Evolutionary conservation across 495 filamentous ascomycete species (phyloP), one percentile per base, ranked within the genome.

Genomic region (Collariella sp.): DNA sequence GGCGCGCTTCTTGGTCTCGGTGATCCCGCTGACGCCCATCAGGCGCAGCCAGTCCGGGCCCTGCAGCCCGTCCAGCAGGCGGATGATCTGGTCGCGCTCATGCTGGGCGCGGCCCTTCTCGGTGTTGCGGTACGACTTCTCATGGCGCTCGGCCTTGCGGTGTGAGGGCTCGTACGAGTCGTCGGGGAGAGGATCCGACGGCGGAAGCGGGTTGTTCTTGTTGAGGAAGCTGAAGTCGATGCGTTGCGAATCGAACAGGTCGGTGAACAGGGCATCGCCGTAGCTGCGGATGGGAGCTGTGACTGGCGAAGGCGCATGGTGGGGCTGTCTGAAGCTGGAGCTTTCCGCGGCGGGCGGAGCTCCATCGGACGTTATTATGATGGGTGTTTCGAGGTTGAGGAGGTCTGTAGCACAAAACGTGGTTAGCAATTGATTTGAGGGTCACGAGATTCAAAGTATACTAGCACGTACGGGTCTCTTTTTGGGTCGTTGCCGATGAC

Each of bases 41-140:
- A 88, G 77, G 50, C 87, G 85, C 52, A 96, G 74, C 93, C 93
- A 99, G 64, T 96, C 93, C 35, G 82, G 85, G n/a, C 91, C 83
- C 63, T 86, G 83, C 4, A 99, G 78, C 36, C 88, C 89, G 43
- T 93, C 89, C 35, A 96, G 78, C 35, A 96, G 74, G 7, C 90
- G 79, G 49, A 93, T 87, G 35, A 96, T 79, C 60, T 91, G 85
- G 48, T 89, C 83, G 59, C 89, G 88, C 63, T 97, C 89, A 75
- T 96, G 90, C 70, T 91, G 87, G 2, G 91, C 89, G 1, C 86
- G 82, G 56, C 93, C 89, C 62, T 86, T 89, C 65, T 97, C 94
- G 36, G 91, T 86, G 63, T 97, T 97, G 31, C 93, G 85, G 18
- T 95, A 83, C 26, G 90, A 86, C 61, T 91, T 95, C 70, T 99